Percentiles rank a stretch among this genome's conserved stretches.
These are phyloP conservation scores for Xylariaceae sp. DNA, from an alignment of 2,329 filamentous ascomycete species.

Conservation along the genomic window DNA sequence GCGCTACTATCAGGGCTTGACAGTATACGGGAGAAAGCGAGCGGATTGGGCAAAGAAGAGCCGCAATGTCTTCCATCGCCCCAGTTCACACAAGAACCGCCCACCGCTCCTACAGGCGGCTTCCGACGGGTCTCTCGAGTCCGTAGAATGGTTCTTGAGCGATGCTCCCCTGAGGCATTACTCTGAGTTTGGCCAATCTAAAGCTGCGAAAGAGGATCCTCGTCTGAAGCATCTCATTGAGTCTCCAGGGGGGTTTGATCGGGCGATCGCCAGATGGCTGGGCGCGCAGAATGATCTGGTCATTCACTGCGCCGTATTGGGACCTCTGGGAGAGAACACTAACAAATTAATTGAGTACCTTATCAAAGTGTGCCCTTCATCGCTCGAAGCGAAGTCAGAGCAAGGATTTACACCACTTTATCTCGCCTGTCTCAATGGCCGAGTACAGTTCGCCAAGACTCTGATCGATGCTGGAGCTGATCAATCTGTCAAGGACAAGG, in stretches of 20 bases:
- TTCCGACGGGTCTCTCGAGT: slow-evolving; percentile 54
- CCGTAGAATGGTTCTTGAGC: slow-evolving; percentile 73
- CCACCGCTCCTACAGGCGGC: slow-evolving; percentile 58
- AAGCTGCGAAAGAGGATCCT: slow-evolving; percentile 56
- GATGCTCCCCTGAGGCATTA: slow-evolving; percentile 67
- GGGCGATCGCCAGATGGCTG: slow-evolving; percentile 60
- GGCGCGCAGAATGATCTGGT: slow-evolving; percentile 58
- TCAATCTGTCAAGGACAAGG: slow-evolving; percentile 57
- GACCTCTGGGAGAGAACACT: slow-evolving; percentile 36
- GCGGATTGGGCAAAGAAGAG: slow-evolving; percentile 70
- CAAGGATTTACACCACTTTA: slow-evolving; percentile 64
- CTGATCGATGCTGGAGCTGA: slow-evolving; percentile 68
- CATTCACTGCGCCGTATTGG: slow-evolving; percentile 63
- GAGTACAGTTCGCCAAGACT: slow-evolving; percentile 51
- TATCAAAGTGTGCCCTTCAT: slow-evolving; percentile 55
- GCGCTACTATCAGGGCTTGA: slow-evolving; percentile 71
- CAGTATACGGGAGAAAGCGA: slow-evolving; percentile 51
- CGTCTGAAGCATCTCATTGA: slow-evolving; percentile 59
- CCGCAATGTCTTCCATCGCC: slow-evolving; percentile 39
- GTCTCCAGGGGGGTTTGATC: slow-evolving; percentile 59
- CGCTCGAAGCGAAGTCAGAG: slow-evolving; percentile 58
- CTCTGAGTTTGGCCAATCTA: slow-evolving; percentile 59
- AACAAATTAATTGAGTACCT: slow-evolving; percentile 62
- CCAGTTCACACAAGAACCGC: slow-evolving; percentile 43
- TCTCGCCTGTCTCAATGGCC: slow-evolving; percentile 57